A percentile compares a stretch with the other conserved stretches of the same genome.
These are phyloP conservation scores for Stagonosporopsis vannaccii DNA, from an alignment of 2,329 filamentous ascomycete genomes.

Conservation along the genomic window DNA sequence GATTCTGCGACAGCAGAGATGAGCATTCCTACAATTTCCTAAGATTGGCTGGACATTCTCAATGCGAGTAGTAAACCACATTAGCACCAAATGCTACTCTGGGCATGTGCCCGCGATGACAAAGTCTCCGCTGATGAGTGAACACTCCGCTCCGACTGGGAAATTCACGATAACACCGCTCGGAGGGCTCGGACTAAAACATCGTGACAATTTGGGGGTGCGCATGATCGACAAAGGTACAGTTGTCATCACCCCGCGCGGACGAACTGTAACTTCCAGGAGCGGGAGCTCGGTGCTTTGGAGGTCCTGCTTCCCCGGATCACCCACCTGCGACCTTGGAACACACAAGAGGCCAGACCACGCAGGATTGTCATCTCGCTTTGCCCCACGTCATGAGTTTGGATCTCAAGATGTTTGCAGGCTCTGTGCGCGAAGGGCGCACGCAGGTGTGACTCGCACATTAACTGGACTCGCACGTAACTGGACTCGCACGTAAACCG, in stretches of 20 bases:
- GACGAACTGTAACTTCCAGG: slow-evolving; percentile 27
- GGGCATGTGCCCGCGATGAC: slow-evolving; percentile 5
- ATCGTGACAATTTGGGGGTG: slow-evolving; percentile 7
- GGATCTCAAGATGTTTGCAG: neutral
- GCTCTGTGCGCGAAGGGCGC: slow-evolving; percentile 6
- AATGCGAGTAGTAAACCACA: neutral
- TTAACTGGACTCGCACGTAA: slow-evolving; percentile 22
- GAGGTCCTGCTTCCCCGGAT: slow-evolving; percentile 19
- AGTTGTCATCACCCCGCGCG: slow-evolving; percentile 23
- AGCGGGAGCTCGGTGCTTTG: slow-evolving; percentile 23
- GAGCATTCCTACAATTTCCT: slow-evolving; percentile 12
- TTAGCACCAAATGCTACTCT: slow-evolving; percentile 6
- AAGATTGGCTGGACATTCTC: slow-evolving; percentile 5
- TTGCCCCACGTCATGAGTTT: slow-evolving; percentile 14
- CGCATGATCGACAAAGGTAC: slow-evolving; percentile 16
- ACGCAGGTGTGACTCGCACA: slow-evolving; percentile 21
- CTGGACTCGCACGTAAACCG: slow-evolving; percentile 20
- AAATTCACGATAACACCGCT: slow-evolving; percentile 8
- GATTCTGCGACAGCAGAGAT: slow-evolving; percentile 17
- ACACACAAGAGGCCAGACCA: slow-evolving; percentile 15
- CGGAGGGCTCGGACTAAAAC: slow-evolving; percentile 19
- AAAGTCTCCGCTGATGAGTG: slow-evolving; percentile 7
- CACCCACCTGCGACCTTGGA: slow-evolving; percentile 17
- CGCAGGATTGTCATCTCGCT: slow-evolving; percentile 12
- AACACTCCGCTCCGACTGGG: neutral